These are phyloP conservation scores for Neurospora terricola DNA, from an alignment of 495 filamentous ascomycete species.

Conservation along the genomic window DNA sequence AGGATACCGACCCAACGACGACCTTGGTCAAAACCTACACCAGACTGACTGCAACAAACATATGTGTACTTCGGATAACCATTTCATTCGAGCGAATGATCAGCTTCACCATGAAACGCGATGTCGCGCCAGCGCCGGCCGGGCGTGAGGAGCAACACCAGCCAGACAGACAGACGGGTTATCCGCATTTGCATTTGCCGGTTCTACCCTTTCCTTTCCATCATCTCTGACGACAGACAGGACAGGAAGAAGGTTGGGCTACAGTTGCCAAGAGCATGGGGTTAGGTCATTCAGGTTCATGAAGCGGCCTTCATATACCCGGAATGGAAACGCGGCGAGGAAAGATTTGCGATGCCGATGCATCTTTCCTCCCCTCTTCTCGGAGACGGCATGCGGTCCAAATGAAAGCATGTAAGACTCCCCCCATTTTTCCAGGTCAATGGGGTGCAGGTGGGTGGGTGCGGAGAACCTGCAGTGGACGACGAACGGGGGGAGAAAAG, in stretches of 20 bases:
- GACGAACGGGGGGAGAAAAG: not conserved
- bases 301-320: not conserved
- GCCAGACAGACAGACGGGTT: not conserved
- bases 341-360: not conserved
- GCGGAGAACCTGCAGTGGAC: not conserved
- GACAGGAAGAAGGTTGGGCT: not conserved
- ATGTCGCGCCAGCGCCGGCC: not conserved
- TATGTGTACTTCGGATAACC: not conserved
- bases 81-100: not conserved
- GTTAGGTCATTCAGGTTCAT: not conserved
- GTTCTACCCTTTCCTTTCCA: not conserved
- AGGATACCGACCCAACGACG: not conserved
- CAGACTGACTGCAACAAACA: not conserved
- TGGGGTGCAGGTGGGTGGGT: not conserved
- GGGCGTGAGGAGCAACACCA: not conserved
- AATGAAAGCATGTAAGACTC: not conserved
- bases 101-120: not conserved
- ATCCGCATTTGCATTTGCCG: not conserved
- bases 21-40: not conserved
- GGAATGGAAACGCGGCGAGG: not conserved
- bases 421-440: not conserved
- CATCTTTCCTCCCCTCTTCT: not conserved
- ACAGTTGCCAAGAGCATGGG: not conserved
- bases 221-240: not conserved
- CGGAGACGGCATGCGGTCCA: not conserved